These are phyloP conservation scores for Coniferiporia weirii DNA, from an alignment of 1,284 basidiomycete genomes.

Conservation along the genomic window DNA sequence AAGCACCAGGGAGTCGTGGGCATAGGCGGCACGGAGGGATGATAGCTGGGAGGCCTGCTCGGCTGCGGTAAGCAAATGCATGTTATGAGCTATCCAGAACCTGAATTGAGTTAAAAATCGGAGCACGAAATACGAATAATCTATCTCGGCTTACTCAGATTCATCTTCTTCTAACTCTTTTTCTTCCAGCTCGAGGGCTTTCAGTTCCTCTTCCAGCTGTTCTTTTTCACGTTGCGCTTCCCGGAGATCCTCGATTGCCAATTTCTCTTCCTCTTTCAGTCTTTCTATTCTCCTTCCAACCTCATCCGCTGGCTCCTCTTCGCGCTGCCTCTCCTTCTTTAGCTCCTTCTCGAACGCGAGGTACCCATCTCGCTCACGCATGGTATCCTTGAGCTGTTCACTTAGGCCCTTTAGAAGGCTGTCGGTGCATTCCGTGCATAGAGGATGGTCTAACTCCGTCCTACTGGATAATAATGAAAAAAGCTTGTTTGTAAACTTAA, in stretches of 20 bases:
- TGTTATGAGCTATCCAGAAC: conserved; percentile 81
- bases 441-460: conserved; percentile 88
- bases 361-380: conserved; percentile 89
- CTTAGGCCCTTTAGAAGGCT: conserved; percentile 74
- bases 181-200: conserved; percentile 70
- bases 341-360: conserved; percentile 88
- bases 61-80: conserved; percentile 58
- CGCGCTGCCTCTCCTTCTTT: conserved; percentile 64
- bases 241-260: conserved; percentile 68
- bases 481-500: conserved; percentile 67
- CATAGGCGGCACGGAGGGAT: conserved; percentile 70
- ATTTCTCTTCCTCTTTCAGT: conserved; percentile 69
- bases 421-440: conserved; percentile 93
- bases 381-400: conserved; percentile 83
- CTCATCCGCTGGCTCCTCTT: conserved; percentile 58
- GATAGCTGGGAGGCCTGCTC: conserved; percentile 66
- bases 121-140: conserved; percentile 1
- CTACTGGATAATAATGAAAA: conserved; percentile 76
- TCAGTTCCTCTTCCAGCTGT: conserved; percentile 70
- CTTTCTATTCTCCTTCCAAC: conserved; percentile 67
- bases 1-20: conserved; percentile 67
- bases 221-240: conserved; percentile 70
- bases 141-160: conserved; percentile 54
- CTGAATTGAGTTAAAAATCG: conserved; percentile 34
- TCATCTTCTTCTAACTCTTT: conserved; percentile 71